phyloP scores from a whole-genome alignment of 331 rosid genomes.

The Saraca asoca region DNA sequence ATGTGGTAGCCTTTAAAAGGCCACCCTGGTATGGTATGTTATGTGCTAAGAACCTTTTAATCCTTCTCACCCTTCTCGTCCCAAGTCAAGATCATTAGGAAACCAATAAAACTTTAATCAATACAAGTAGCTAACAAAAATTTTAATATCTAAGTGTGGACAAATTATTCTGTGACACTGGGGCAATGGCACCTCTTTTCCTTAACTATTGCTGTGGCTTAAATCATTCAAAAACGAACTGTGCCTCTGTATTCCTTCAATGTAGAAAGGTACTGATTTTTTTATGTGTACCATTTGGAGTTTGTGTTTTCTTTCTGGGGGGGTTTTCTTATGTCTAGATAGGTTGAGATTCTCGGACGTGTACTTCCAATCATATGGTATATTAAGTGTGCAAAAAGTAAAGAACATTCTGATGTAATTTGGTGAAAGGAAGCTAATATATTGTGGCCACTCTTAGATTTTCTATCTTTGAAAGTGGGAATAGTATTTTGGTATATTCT shows the following conservation, averaged over 20 bases:
- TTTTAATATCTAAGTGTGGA: slow-evolving; percentile 4
- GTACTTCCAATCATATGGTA: neutral
- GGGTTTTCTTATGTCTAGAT: slow-evolving; percentile 19
- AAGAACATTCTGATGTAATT: slow-evolving; percentile 25
- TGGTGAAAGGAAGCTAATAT: neutral
- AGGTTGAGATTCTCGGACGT: slow-evolving; percentile 8
- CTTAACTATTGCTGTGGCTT: slow-evolving; percentile 1
- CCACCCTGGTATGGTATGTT: neutral
- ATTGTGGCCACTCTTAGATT: slow-evolving; percentile 2
- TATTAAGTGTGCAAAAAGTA: slow-evolving; percentile 15
- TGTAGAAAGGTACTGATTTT: slow-evolving; percentile 28
- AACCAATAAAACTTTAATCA: neutral
- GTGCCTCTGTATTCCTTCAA: slow-evolving; percentile 11
- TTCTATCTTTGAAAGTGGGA: slow-evolving; percentile 10
- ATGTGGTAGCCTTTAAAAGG: neutral
- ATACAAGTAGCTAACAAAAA: neutral
- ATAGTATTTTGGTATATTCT: slow-evolving; percentile 17
- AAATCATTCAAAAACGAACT: neutral
- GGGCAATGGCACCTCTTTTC: neutral
- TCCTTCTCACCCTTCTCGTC: neutral
- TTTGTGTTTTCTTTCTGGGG: neutral
- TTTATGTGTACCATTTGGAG: slow-evolving; percentile 1
- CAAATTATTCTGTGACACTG: slow-evolving; percentile 6
- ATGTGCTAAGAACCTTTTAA: neutral
- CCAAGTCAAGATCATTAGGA: neutral